These are phyloP conservation scores for Kalmusia sp. DNA, from an alignment of 2,329 filamentous ascomycete genomes.

Conservation along the genomic window DNA sequence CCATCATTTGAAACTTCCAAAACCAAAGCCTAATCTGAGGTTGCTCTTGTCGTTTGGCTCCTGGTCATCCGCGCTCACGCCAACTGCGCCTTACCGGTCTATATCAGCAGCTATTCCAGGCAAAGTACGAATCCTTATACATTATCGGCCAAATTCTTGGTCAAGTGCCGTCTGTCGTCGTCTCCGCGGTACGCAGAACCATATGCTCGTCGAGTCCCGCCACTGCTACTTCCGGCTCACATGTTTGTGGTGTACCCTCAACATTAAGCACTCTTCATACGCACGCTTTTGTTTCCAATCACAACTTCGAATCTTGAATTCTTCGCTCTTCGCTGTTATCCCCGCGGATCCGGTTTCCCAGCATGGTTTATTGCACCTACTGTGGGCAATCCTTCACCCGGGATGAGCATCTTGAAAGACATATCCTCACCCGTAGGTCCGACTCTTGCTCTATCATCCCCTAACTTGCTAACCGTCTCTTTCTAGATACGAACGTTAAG, in stretches of 20 bases:
- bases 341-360: conserved; percentile 17
- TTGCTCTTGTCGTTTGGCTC: conserved; percentile 14
- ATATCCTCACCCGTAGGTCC: conserved; percentile 59
- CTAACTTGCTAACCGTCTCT: conserved; percentile 15
- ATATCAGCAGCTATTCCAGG: conserved; percentile 12
- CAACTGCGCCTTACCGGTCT: conserved; percentile 13
- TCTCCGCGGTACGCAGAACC: conserved; percentile 17
- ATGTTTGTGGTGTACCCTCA: conserved; percentile 11
- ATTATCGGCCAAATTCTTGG: conserved; percentile 7
- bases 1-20: conserved; percentile 19
- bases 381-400: conserved; percentile 61
- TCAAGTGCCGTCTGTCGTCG: conserved; percentile 6
- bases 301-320: neutral
- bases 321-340: neutral
- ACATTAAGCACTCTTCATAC: conserved; percentile 13
- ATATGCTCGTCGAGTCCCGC: conserved; percentile 11
- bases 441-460: neutral
- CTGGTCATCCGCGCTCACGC: conserved; percentile 10
- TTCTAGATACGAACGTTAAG: conserved; percentile 60
- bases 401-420: conserved; percentile 60
- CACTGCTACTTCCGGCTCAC: conserved; percentile 8
- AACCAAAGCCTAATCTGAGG: conserved; percentile 14
- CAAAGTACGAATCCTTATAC: conserved; percentile 14
- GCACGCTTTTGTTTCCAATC: neutral
- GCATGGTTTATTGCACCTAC: conserved; percentile 62